Percentiles rank a stretch among this genome's conserved stretches.
phyloP scores from a whole-genome alignment of 345 rosid species.

The Bruguiera parviflora region DNA sequence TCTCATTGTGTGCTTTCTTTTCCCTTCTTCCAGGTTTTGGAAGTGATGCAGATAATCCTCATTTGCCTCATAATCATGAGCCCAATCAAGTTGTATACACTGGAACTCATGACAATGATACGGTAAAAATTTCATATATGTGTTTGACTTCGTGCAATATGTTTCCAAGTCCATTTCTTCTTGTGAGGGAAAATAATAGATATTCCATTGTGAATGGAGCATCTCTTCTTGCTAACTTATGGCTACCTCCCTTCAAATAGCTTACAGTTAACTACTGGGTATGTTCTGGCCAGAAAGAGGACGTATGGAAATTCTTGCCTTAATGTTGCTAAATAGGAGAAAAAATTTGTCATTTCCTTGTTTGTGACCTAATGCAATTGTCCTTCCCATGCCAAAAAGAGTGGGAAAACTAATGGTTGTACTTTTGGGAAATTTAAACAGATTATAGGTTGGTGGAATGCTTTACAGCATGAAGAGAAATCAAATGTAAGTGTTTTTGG shows the following conservation, averaged over 20 bases:
- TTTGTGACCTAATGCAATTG: neutral
- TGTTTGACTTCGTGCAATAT: neutral
- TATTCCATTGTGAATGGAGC: conserved; percentile 1
- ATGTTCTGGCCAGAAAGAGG: neutral
- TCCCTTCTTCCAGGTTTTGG: conserved; percentile 65
- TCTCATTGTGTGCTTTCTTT: neutral
- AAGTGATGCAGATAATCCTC: conserved; percentile 75
- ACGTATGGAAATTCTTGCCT: neutral
- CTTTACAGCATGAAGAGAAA: conserved; percentile 54
- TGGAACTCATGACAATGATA: conserved; percentile 98
- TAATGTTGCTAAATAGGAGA: neutral
- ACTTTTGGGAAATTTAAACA: conserved; percentile 19
- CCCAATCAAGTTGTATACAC: conserved; percentile 87
- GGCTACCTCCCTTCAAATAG: neutral
- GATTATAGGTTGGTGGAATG: conserved; percentile 90
- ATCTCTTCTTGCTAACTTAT: neutral
- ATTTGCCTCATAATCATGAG: conserved; percentile 93
- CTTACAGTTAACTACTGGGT: too few relatives aligned
- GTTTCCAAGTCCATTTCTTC: neutral
- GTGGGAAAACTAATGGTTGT: conserved; percentile 3
- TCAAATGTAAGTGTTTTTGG: conserved; percentile 49
- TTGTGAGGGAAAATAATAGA: neutral
- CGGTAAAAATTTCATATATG: conserved; percentile 41
- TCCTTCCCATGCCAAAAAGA: conserved; percentile 2
- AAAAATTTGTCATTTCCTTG: neutral